Evolutionary conservation across 176 grass and related monocot species (phyloP).

Genomic region (Triticum urartu): DNA sequence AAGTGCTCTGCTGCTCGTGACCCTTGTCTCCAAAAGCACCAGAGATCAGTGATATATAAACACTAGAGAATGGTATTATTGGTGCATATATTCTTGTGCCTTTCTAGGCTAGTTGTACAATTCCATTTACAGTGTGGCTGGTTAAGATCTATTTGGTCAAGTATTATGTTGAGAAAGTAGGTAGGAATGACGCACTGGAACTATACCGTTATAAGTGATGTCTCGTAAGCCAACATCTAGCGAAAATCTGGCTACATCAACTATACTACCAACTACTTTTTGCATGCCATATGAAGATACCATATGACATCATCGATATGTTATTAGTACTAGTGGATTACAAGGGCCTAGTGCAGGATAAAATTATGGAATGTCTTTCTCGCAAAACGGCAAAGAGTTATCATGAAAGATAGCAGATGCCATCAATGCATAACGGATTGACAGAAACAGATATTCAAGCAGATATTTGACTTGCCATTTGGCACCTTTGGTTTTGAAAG

Average conservation of each 20-base stretch:
- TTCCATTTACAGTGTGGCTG: neutral
- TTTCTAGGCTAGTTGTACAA: neutral
- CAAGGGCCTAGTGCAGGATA: neutral
- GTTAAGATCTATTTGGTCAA: neutral
- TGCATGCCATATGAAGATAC: neutral
- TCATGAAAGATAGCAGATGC: neutral
- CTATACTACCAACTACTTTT: neutral
- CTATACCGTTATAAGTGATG: neutral
- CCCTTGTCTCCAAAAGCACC: conserved; percentile 16
- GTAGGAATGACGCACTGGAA: neutral
- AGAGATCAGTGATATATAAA: neutral
- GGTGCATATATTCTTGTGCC: conserved; percentile 13
- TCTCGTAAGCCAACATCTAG: neutral
- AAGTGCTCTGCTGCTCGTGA: conserved; percentile 10
- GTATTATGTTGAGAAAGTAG: neutral
- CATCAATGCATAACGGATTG: neutral
- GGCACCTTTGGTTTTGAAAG: neutral
- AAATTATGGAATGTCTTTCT: neutral
- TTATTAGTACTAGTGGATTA: neutral
- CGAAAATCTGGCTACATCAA: neutral
- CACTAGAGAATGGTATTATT: neutral
- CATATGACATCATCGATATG: neutral
- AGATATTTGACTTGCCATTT: neutral
- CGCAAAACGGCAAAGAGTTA: conserved; percentile 6
- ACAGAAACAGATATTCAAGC: neutral